Evolutionary conservation across 805 yeast genomes (phyloP), one percentile per base, ranked within the genome.

Genomic region (Suhomyces xylopsoci): DNA sequence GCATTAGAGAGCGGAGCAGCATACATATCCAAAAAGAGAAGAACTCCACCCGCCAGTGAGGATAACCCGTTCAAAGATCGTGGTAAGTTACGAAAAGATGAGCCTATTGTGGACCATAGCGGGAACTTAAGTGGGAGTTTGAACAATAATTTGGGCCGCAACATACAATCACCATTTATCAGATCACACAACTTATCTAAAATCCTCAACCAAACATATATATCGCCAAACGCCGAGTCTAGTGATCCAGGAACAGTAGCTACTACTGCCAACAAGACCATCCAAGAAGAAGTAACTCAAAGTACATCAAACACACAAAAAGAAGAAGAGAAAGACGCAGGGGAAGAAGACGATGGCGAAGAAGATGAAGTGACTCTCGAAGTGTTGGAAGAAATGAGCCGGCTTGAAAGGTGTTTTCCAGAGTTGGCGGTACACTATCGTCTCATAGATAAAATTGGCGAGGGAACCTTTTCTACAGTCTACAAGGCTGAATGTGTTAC

Each of bases 391-490:
- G 90, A 85, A 57, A 82, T 85, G 79, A 70, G 73, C 41, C 74
- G 73, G 48, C 71, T 85, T 9, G 80, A 80, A 49, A 72, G 70
- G 34, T 76, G 81, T 26, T 85, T 89, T 58, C 81, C 82, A 2
- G 76, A 76, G 0, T 67, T 89, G 36, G 67, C 77, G 1, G 68
- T 74, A 12, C 70, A 79, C 43, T 84, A 78, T 59, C 67, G 79
- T 19, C 62, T 84, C 25, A 68, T 82, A 19, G 84, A 81, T 55
- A 83, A 83, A 59, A 80, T 84, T 49, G 87, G 88, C 32, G 88
- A 84, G 64, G 88, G 88, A 24, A 83, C 88, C 0, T 83, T 83
- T 57, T 79, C 84, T 30, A 73, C 82, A 7, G 88, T 83, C 5
- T 83, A 81, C 69, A 80, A 77, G 58, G 88, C 88, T 1, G 81